These are phyloP conservation scores for Fusarium musae DNA, from an alignment of 2,329 filamentous ascomycete genomes.

Conservation along the genomic window DNA sequence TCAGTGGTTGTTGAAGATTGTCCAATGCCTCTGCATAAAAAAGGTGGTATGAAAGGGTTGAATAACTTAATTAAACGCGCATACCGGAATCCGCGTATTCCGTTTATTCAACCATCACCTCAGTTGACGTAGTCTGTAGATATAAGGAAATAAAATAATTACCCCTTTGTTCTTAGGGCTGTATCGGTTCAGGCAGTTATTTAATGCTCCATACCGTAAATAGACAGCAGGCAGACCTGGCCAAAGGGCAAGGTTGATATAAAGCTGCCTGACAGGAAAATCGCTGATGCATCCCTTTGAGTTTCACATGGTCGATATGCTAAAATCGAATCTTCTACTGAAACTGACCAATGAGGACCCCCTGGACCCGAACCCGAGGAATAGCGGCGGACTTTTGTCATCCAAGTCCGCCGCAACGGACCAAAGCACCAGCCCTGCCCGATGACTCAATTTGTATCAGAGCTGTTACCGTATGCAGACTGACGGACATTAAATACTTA, in stretches of 20 bases:
- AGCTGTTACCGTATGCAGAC: neutral
- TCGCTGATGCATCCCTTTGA: neutral
- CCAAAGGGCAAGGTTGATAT: neutral
- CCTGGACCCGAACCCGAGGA: conserved; percentile 20
- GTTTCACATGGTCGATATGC: conserved; percentile 15
- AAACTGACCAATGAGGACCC: conserved; percentile 23
- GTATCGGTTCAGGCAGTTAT: neutral
- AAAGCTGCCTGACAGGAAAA: neutral
- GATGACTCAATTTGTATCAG: conserved; percentile 6
- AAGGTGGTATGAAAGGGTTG: neutral
- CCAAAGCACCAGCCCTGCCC: neutral
- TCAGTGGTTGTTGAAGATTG: neutral
- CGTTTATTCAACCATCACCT: neutral
- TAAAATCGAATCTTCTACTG: conserved; percentile 23
- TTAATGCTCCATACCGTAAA: neutral
- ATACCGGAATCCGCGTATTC: conserved; percentile 12
- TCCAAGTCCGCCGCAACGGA: conserved; percentile 25
- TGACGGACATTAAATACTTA: neutral
- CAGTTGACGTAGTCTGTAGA: neutral
- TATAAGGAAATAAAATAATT: neutral
- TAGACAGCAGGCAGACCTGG: neutral
- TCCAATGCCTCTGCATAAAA: conserved; percentile 18
- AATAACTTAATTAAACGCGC: conserved; percentile 16
- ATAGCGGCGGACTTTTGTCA: conserved; percentile 31
- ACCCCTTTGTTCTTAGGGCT: neutral